Percentiles rank a stretch among this genome's conserved stretches.
Evolutionary conservation across 108 stramenopile genomes (phyloP).

Genomic region (Discostella pseudostelligera): DNA sequence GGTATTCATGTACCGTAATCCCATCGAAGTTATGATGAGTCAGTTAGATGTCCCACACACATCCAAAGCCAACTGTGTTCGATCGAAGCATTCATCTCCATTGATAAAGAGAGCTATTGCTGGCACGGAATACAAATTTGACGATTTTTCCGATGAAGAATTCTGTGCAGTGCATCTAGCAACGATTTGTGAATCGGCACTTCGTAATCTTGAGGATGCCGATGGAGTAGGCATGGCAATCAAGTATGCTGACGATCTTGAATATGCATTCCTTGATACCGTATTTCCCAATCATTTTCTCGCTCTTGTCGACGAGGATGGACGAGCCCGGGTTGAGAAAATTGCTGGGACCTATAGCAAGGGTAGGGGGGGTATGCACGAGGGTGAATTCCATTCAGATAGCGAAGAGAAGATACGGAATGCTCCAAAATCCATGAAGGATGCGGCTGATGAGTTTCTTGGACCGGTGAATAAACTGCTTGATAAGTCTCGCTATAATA

Average conservation of each 20-base stretch:
- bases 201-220: conserved; percentile 38
- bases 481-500: conserved; percentile 27
- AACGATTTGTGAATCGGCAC: conserved; percentile 71
- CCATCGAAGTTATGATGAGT: conserved; percentile 93
- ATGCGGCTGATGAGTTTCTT: conserved; percentile 62
- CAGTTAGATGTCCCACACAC: conserved; percentile 50
- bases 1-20: conserved; percentile 94
- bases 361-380: conserved; percentile 40
- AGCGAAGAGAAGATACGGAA: conserved; percentile 60
- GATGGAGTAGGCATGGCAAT: conserved; percentile 62
- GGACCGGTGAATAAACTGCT: conserved; percentile 52
- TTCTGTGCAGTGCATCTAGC: conserved; percentile 86
- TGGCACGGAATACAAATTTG: conserved; percentile 30
- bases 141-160: conserved; percentile 50
- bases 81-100: conserved; percentile 38
- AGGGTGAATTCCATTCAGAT: conserved; percentile 61
- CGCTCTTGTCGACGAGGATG: conserved; percentile 30
- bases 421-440: conserved; percentile 53
- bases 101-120: conserved; percentile 32
- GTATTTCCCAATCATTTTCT: conserved; percentile 62
- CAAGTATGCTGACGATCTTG: conserved; percentile 55
- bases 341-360: conserved; percentile 76
- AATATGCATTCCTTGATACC: conserved; percentile 53
- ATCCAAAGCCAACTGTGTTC: conserved; percentile 59
- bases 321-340: conserved; percentile 51